These are phyloP conservation scores for Comarum palustre DNA, from an alignment of 306 rosid genomes.

Conservation along the genomic window DNA sequence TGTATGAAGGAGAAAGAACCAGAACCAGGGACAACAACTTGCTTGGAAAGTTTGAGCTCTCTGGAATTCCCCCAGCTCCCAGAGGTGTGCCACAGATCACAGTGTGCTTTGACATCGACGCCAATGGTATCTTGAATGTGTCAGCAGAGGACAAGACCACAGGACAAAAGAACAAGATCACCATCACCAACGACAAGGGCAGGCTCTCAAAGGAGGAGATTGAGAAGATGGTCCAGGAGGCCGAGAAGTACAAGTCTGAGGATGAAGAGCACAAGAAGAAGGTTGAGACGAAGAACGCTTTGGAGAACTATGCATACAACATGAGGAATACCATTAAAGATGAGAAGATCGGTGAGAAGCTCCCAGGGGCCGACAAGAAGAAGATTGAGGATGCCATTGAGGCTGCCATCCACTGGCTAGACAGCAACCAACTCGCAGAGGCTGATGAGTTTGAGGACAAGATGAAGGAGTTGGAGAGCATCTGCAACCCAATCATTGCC, in stretches of 20 bases:
- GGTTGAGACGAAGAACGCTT: conserved; percentile 56
- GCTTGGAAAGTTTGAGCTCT: conserved; percentile 70
- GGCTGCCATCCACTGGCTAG: conserved; percentile 63
- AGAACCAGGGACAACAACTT: conserved; percentile 68
- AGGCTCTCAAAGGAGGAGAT: conserved; percentile 71
- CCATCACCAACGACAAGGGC: conserved; percentile 77
- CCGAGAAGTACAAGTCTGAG: conserved; percentile 72
- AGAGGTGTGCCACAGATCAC: conserved; percentile 77
- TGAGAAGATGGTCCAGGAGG: conserved; percentile 78
- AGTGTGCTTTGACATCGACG: conserved; percentile 72
- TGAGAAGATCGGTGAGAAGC: conserved; percentile 61
- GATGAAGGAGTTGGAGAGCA: conserved; percentile 75
- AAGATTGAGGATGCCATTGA: conserved; percentile 65
- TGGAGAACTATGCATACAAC: conserved; percentile 67
- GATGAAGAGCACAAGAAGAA: conserved; percentile 72
- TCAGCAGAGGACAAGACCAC: conserved; percentile 73
- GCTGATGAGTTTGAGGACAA: conserved; percentile 70
- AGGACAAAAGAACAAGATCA: conserved; percentile 70
- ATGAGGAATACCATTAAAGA: conserved; percentile 65
- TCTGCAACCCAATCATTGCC: conserved; percentile 72
- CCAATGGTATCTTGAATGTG: conserved; percentile 72
- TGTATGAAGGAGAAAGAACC: conserved; percentile 68
- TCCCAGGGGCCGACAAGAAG: conserved; percentile 56
- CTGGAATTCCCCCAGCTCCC: conserved; percentile 79
- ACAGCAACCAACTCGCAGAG: conserved; percentile 61